Conservation (phyloP, 148 eudicot species). For the Talinum fruticosum region DNA sequence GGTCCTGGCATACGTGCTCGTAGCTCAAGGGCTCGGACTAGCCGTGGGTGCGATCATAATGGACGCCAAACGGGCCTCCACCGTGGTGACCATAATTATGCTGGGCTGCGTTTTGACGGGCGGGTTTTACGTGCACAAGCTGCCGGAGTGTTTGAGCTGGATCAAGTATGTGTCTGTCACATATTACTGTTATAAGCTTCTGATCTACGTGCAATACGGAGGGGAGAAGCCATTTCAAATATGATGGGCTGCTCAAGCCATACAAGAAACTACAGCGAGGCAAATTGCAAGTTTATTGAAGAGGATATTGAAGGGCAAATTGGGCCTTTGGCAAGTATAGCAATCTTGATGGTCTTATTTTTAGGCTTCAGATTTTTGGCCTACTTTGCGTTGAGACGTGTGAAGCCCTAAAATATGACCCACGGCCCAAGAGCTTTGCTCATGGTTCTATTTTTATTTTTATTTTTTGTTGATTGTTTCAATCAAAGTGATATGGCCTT, state of each 20-base stretch:
- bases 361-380: conserved; percentile 73
- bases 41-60: conserved; percentile 84
- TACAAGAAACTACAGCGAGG: conserved; percentile 12
- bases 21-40: conserved; percentile 83
- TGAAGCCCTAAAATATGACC: conserved; percentile 32
- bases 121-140: conserved; percentile 80
- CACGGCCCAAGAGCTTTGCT: not conserved
- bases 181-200: conserved; percentile 58
- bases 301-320: conserved; percentile 70
- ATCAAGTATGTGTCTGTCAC: conserved; percentile 67
- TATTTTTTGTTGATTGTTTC: not conserved
- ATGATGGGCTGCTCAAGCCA: conserved; percentile 43
- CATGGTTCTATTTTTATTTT: not conserved
- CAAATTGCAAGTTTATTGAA: conserved; percentile 59
- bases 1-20: conserved; percentile 63
- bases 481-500: not conserved
- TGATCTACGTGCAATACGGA: conserved; percentile 72
- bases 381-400: conserved; percentile 53
- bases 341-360: conserved; percentile 53
- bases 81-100: conserved; percentile 75
- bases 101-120: conserved; percentile 82
- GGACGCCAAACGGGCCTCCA: conserved; percentile 91
- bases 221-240: conserved; percentile 47
- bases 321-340: conserved; percentile 47
- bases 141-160: conserved; percentile 70